Evolutionary conservation across 495 filamentous ascomycete species (phyloP), one percentile per base, ranked within the genome.

Genomic region (Podospora tetraspora): DNA sequence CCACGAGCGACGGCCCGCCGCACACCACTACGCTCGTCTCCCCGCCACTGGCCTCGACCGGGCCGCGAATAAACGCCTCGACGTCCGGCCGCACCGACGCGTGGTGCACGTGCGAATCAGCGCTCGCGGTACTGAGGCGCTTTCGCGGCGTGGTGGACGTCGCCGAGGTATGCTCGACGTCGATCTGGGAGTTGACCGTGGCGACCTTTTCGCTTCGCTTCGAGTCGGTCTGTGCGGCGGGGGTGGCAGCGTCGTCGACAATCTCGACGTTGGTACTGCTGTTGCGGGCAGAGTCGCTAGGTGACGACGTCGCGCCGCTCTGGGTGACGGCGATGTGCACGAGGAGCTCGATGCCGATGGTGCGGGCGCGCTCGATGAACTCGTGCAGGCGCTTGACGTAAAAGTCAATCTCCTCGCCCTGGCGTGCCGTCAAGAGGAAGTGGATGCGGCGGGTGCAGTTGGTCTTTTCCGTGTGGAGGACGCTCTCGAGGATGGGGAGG

Each of bases 21-120:
- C 93, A 96, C 1, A 92, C 92, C 0, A 92, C 90, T 0, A 97
- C 90, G 0, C 89, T 91, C 19, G 87, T 92, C 82, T 97, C 93
- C 2, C 93, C 94, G 21, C 84, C 82, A 1, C 92, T 92, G 21
- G 84, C 84, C 78, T 97, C 93, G 1, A 97, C 82, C 6, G 83
- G 78, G 0, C 32, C 64, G 24, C 81, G 73, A 60, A 86, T 84
- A 69, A 84, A 82, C 0, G 73, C 69, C 29, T 76, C 74, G 3
- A 85, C 69, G 63, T 84, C 78, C 9, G 83, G 82, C 43, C 84
- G 69, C 4, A 70, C 71, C 5, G 77, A 72, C 3, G 76, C 76
- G 61, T 81, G 73, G 21, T 77, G 76, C 13, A 84, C 77, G 58
- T 80, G 80, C 7, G 79, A 80, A 59, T 81, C 78, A 1, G 78